Percentiles rank a stretch among this genome's conserved stretches.
phyloP scores from a whole-genome alignment of 108 stramenopile genomes.

The Pseudonitzschia multiseries region DNA sequence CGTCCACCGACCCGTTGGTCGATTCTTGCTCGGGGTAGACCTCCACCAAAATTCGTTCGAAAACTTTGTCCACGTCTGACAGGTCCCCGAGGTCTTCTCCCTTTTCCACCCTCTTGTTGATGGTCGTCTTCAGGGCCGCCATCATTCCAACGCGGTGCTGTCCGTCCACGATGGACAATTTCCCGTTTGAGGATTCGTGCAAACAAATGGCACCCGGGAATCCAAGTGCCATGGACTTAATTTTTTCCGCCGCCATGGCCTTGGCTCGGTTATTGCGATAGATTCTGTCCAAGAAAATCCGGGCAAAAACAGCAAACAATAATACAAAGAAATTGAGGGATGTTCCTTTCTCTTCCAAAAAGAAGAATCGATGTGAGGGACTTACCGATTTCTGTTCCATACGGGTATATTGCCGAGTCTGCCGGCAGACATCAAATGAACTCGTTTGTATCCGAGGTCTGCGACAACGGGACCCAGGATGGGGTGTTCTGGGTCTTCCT shows the following conservation, averaged over 20 bases:
- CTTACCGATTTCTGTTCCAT: conserved; percentile 71
- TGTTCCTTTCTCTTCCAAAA: background rate
- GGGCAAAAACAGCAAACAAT: too few species aligned
- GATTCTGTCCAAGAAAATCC: conserved; percentile 25
- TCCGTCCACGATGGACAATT: conserved; percentile 60
- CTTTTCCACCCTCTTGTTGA: conserved; percentile 4
- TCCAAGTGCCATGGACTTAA: conserved; percentile 59
- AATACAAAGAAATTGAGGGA: background rate
- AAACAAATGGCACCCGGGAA: conserved; percentile 74
- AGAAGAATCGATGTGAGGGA: too few species aligned
- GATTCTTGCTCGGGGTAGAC: conserved; percentile 48
- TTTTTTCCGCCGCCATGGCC: conserved; percentile 71
- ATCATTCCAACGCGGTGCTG: conserved; percentile 77
- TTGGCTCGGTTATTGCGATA: conserved; percentile 74
- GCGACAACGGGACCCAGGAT: conserved; percentile 59
- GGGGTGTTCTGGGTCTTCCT: conserved; percentile 40
- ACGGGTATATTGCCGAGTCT: conserved; percentile 57
- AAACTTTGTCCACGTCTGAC: background rate
- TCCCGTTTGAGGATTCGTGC: conserved; percentile 46
- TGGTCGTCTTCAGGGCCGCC: conserved; percentile 42
- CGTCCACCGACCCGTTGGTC: conserved; percentile 7
- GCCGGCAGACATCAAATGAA: conserved; percentile 51
- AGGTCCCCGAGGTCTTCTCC: conserved; percentile 10
- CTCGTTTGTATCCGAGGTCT: conserved; percentile 62
- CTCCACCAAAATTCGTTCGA: conserved; percentile 70